Evolutionary conservation across 106 monocot species (phyloP).

Genomic region (Cymbidium sinense): DNA sequence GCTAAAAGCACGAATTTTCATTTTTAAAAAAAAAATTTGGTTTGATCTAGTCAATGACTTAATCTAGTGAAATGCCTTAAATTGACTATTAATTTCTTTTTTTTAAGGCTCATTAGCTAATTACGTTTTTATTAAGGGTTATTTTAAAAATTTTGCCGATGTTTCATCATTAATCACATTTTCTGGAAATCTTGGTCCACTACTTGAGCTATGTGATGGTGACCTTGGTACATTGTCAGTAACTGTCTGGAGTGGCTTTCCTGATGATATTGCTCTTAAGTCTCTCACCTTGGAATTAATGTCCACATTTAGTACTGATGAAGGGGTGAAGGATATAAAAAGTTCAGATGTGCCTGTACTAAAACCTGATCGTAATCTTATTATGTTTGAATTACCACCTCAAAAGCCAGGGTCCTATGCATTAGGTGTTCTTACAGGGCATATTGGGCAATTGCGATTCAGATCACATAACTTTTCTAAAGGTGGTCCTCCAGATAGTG

Average conservation of each 20-base stretch:
- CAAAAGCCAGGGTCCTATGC: slow-evolving; percentile 93
- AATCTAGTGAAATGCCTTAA: too few relatives aligned
- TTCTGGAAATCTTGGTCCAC: slow-evolving; percentile 81
- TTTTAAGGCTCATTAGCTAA: too few relatives aligned
- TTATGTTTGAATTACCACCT: slow-evolving; percentile 72
- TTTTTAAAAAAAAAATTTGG: too few relatives aligned
- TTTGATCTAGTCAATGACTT: too few relatives aligned
- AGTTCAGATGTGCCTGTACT: slow-evolving; percentile 37
- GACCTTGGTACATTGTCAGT: slow-evolving; percentile 80
- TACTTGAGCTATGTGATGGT: slow-evolving; percentile 83
- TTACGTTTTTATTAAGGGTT: too few relatives aligned
- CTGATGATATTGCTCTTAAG: slow-evolving; percentile 84
- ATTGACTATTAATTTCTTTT: too few relatives aligned
- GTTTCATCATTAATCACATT: slow-evolving; percentile 91
- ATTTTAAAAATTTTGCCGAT: too few relatives aligned
- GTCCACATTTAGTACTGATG: slow-evolving; percentile 69
- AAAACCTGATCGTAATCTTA: slow-evolving; percentile 62
- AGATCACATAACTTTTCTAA: slow-evolving; percentile 97
- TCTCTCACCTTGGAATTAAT: slow-evolving; percentile 78
- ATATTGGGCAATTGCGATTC: slow-evolving; percentile 82
- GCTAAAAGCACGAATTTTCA: too few relatives aligned
- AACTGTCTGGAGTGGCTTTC: slow-evolving; percentile 93
- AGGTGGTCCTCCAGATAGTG: slow-evolving; percentile 77
- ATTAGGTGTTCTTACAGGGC: slow-evolving; percentile 88
- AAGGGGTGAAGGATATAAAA: slow-evolving; percentile 87